Base-by-base conservation (phyloP, 2,329 filamentous ascomycete genomes). In the Epichloe bromicola region DNA sequence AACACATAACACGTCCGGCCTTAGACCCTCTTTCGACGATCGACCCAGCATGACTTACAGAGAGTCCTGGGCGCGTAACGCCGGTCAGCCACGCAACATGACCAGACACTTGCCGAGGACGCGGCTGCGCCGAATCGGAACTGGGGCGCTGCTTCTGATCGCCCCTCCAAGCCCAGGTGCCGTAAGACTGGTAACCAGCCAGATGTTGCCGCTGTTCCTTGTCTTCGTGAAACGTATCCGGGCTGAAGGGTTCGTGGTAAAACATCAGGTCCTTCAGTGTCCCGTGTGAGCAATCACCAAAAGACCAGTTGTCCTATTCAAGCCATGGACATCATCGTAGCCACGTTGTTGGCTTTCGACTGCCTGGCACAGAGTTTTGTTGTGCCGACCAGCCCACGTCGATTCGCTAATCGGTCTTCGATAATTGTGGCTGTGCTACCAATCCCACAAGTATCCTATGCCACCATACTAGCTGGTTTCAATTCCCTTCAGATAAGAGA, bases 121-220 rank as follows among this genome's bases (percentile, higher is more conserved):
- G 46, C 45, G 34, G 45, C 41, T 49, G 37, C 36, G 39, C 37
- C 46, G 51, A 42, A 52, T 45, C 41, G 41, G 47, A 52, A 46
- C 23, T 41, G 23, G 41, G 41, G 30, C 15, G 51, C 38, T 52
- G 42, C 43, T 46, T 52, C 36, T 49, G 50, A 52, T 49, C 40
- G 41, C 26, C 46, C 51, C 34, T 41, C 46, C 36, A 41, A 42
- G 33, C n/a, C 41, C 37, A 15, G 36, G 42, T 46, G 46, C 46
- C 51, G 42, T 23, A 17, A 43, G 51, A 46, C 42, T 49, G 46
- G 51, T 49, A 52, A 52, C 46, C 46, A 46, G 51, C 47, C 51
- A 49, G 51, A 49, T 49, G 51, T n/a, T 44, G 51, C 33, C 40
- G 46, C 33, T 36, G 12, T 23, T 48, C 14, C 7, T 38, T 5